Evolutionary conservation across 805 yeast species (phyloP), one percentile per base, ranked within the genome.

Genomic region (Myxozyma udenii): DNA sequence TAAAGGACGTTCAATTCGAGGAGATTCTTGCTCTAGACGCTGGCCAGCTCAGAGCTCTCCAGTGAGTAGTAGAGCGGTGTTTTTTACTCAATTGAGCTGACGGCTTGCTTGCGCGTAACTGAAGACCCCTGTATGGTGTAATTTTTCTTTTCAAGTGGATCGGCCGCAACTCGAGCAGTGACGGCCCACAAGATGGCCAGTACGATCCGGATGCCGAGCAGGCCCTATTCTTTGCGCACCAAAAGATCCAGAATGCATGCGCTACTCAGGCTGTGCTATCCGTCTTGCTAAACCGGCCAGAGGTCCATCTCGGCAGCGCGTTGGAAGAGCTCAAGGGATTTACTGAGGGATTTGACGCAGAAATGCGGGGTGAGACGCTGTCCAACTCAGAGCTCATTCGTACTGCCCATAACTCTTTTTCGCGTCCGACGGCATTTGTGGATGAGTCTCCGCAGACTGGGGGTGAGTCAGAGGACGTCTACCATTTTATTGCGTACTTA

Each of bases 211-310:
- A 62, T 21, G 61, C 61, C 11, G 62, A 62, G n/a, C 55, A 60
- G 7, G 62, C 66, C 4, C 71, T 83, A 1, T 81, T 79, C 63
- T 83, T 83, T 63, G 85, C 86, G 4, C 73, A 73, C 42, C 87
- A 83, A 62, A 77, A 77, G 24, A 79, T 81, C 48, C 80, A 79
- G 60, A 81, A 83, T 61, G 86, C 87, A 2, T 83, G 87, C 66
- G 87, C 84, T n/a, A 83, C 87, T 1, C 85, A 79, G 61, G 87
- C 87, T 0, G 82, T 83, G 21, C 68, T 83, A 50, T 79, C 81
- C 50, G 68, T 81, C 6, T 66, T 83, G 47, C 60, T 83, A 52
- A 79, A 79, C 61, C 69, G 72, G 46, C 62, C 61, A 0, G 64
- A 58, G 2, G 49, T 80, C 11, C 72, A 72, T 1, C 48, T 81